A percentile compares a stretch with the other conserved stretches of the same genome.
These are phyloP conservation scores for Zizania latifolia DNA, from an alignment of 176 grass and related monocot species.

Conservation along the genomic window DNA sequence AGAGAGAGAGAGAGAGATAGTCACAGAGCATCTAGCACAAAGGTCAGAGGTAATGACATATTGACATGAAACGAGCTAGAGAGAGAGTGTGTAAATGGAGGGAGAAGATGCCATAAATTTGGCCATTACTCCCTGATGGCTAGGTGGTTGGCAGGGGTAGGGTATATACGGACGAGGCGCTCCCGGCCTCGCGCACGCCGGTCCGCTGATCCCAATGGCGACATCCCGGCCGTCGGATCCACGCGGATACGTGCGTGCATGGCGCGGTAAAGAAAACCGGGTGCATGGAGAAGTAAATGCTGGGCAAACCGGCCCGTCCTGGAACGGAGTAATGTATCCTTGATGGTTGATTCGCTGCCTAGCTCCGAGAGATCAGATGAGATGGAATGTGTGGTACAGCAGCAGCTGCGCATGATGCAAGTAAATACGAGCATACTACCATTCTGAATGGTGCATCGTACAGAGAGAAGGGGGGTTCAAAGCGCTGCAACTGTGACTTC, in stretches of 20 bases:
- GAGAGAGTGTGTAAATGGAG: neutral
- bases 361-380: neutral
- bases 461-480: neutral
- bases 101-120: neutral
- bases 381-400: neutral
- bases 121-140: neutral
- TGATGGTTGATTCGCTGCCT: neutral
- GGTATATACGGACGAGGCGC: neutral
- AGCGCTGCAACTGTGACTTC: too few relatives aligned
- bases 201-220: neutral
- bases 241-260: neutral
- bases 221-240: neutral
- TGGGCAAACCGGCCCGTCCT: neutral
- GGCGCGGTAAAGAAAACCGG: neutral
- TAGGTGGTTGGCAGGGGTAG: neutral
- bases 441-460: neutral
- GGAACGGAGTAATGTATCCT: neutral
- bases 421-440: neutral
- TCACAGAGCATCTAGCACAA: neutral
- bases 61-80: neutral
- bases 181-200: neutral
- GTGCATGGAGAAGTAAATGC: neutral
- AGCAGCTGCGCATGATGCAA: neutral
- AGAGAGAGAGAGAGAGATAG: neutral
- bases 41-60: neutral